These are phyloP conservation scores for Agapanthus africanus DNA, from an alignment of 106 monocot genomes.

Conservation along the genomic window DNA sequence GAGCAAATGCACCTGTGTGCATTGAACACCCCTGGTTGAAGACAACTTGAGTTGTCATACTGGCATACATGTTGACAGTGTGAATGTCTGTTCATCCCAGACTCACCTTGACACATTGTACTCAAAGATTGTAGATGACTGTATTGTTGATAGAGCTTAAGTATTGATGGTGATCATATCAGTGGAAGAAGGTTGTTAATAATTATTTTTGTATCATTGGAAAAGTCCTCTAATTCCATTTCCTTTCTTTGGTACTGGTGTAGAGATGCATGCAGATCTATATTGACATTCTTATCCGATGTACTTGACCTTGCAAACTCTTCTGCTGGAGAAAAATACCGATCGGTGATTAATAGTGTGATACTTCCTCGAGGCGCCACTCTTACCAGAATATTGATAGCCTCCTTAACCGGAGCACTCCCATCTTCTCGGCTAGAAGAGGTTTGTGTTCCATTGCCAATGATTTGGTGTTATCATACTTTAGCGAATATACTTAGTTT, in stretches of 20 bases:
- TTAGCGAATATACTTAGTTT: too few relatives aligned
- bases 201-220: background rate
- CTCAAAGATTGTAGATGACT: background rate
- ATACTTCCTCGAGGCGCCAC: constrained; percentile 67
- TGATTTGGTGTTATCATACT: too few relatives aligned
- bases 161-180: background rate
- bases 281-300: constrained; percentile 87
- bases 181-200: background rate
- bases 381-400: constrained; percentile 83
- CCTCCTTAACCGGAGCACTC: constrained; percentile 82
- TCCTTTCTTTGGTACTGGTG: constrained; percentile 6
- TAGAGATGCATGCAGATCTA: constrained; percentile 97
- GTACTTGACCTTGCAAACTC: constrained; percentile 75
- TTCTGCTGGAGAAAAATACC: constrained; percentile 59
- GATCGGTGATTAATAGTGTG: constrained; percentile 38
- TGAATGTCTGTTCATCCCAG: background rate
- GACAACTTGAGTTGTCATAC: background rate
- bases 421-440: constrained; percentile 82
- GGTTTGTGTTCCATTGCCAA: too few relatives aligned
- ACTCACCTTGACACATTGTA: background rate
- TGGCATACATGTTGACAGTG: background rate
- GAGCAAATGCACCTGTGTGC: background rate
- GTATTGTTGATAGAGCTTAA: background rate
- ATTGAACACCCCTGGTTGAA: background rate
- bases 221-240: background rate